A percentile compares a stretch with the other conserved stretches of the same genome.
These are phyloP conservation scores for Rhodamnia argentea DNA, from an alignment of 345 rosid genomes.

Conservation along the genomic window DNA sequence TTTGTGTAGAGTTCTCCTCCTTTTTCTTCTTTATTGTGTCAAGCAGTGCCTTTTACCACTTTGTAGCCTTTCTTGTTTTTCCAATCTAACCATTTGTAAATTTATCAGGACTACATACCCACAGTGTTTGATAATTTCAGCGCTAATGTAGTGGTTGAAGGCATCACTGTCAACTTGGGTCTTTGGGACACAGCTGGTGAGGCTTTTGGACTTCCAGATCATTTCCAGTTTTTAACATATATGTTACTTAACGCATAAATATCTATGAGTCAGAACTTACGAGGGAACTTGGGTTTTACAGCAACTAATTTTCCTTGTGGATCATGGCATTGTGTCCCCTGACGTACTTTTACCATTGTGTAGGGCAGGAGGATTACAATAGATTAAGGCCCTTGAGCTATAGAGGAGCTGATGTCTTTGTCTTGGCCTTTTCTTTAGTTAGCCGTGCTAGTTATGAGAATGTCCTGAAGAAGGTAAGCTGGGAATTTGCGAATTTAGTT, in stretches of 20 bases:
- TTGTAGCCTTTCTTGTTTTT: background rate
- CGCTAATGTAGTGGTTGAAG: conserved; percentile 92
- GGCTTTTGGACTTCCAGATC: background rate
- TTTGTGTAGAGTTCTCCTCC: background rate
- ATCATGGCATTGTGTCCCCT: background rate
- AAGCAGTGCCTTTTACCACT: background rate
- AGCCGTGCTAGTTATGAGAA: conserved; percentile 97
- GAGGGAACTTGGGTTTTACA: background rate
- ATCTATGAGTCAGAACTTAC: background rate
- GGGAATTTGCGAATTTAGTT: background rate
- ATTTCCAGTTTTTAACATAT: background rate
- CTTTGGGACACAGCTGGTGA: conserved; percentile 99
- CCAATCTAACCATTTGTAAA: background rate
- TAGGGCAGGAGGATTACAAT: conserved; percentile 97
- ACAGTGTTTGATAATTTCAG: conserved; percentile 97
- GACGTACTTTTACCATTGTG: background rate
- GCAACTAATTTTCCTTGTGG: background rate
- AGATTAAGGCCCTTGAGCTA: conserved; percentile 96
- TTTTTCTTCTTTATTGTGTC: background rate
- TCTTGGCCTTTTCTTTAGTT: conserved; percentile 89
- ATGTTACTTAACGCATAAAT: background rate
- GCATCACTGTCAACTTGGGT: conserved; percentile 87
- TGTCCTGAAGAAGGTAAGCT: conserved; percentile 72
- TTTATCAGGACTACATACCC: conserved; percentile 86
- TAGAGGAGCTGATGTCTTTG: conserved; percentile 95